Percentiles rank a stretch among this genome's conserved stretches.
Evolutionary conservation across 495 filamentous ascomycete species (phyloP).

Genomic region (Schizothecium vesticola): DNA sequence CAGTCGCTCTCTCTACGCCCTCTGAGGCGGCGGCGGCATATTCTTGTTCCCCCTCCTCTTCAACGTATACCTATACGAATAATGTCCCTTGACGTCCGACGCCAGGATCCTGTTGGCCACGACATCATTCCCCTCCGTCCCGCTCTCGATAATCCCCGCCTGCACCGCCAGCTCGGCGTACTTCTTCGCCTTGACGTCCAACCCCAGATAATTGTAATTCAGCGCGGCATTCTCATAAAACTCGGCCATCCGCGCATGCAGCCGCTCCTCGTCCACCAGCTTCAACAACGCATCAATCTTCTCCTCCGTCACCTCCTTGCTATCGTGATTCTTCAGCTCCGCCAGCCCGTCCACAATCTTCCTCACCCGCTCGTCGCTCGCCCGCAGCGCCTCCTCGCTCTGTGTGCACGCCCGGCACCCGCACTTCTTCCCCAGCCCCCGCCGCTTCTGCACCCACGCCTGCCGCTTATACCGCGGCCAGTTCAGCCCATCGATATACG

Average conservation of each 20-base stretch:
- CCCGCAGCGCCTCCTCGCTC: conserved; percentile 8
- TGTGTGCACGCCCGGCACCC: conserved; percentile 20
- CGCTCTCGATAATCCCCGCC: conserved; percentile 26
- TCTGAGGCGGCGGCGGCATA: not conserved
- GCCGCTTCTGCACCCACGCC: conserved; percentile 19
- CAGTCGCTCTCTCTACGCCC: not conserved
- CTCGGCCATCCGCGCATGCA: conserved; percentile 26
- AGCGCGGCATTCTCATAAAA: conserved; percentile 34
- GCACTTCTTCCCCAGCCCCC: conserved; percentile 15
- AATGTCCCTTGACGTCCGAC: conserved; percentile 21
- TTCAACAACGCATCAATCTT: conserved; percentile 29
- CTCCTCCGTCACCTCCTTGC: conserved; percentile 16
- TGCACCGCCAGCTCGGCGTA: conserved; percentile 27
- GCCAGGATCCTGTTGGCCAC: conserved; percentile 21
- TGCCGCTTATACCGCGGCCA: conserved; percentile 16
- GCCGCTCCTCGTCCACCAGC: conserved; percentile 25
- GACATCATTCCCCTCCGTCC: conserved; percentile 20
- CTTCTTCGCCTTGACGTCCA: conserved; percentile 21
- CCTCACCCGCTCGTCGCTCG: conserved; percentile 23
- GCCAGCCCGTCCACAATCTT: conserved; percentile 21
- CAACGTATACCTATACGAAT: conserved; percentile 15
- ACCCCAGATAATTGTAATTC: conserved; percentile 35
- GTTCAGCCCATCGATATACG: conserved; percentile 27
- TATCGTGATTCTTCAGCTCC: conserved; percentile 28
- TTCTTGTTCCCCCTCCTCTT: conserved; percentile 9